phyloP scores from a whole-genome alignment of 1,284 basidiomycete genomes.

The Cryptococcus floricola region DNA sequence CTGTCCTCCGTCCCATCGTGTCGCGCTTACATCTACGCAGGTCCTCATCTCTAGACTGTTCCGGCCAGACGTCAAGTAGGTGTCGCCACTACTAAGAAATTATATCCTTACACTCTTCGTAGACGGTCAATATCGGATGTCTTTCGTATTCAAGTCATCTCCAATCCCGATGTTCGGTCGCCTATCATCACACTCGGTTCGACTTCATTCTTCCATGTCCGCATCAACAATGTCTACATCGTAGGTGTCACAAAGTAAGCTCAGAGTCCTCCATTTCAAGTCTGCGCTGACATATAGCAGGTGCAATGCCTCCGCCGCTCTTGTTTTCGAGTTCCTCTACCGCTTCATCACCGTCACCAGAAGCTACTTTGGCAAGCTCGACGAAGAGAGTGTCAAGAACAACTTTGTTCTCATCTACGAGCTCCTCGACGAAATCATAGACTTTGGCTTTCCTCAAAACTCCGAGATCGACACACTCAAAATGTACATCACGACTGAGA shows the following conservation, averaged over 20 bases:
- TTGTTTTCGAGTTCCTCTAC: constrained; percentile 97
- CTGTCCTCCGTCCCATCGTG: not conserved
- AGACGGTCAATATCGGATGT: constrained; percentile 97
- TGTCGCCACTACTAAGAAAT: constrained; percentile 8
- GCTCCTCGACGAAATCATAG: constrained; percentile 92
- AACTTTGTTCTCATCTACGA: constrained; percentile 98
- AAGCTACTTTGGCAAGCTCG: constrained; percentile 95
- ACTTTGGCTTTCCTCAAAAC: constrained; percentile 99
- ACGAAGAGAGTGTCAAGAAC: constrained; percentile 97
- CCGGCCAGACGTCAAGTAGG: constrained; percentile 88
- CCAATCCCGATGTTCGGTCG: constrained; percentile 90
- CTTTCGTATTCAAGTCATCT: constrained; percentile 96
- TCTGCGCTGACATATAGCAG: constrained; percentile 47
- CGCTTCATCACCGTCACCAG: constrained; percentile 89
- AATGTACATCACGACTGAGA: constrained; percentile 96
- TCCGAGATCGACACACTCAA: constrained; percentile 97
- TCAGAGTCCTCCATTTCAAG: not conserved
- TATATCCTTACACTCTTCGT: not conserved
- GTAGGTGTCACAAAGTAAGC: constrained; percentile 90
- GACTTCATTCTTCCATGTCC: constrained; percentile 95
- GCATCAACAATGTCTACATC: constrained; percentile 90
- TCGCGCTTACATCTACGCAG: constrained; percentile 49
- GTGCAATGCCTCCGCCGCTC: constrained; percentile 92
- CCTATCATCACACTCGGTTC: constrained; percentile 97
- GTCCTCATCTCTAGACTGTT: constrained; percentile 91